phyloP scores from a whole-genome alignment of 1,139 yeast genomes.

The Debaryomyces nepalensis region DNA sequence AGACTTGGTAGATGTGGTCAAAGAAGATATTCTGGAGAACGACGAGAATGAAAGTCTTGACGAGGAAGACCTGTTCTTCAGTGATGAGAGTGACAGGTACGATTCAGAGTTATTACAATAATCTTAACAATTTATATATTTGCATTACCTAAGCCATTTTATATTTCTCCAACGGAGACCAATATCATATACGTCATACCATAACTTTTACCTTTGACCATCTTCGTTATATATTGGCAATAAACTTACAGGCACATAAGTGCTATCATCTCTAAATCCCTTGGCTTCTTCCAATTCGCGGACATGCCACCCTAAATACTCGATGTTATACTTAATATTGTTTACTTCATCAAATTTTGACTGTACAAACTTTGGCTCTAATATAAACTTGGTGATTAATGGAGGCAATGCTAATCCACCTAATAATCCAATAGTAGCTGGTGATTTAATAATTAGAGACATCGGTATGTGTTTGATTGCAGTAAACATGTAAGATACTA shows the following conservation, averaged over 20 bases:
- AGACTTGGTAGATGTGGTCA: constrained; percentile 24
- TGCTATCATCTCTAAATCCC: constrained; percentile 35
- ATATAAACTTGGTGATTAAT: constrained; percentile 30
- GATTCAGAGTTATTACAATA: constrained; percentile 17
- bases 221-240: constrained; percentile 26
- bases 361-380: constrained; percentile 32
- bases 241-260: constrained; percentile 37
- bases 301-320: constrained; percentile 46
- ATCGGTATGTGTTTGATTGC: too few relatives aligned
- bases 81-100: constrained; percentile 7
- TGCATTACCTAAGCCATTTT: constrained; percentile 7
- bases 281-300: constrained; percentile 37
- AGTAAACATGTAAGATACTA: neutral
- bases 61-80: constrained; percentile 17
- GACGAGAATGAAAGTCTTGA: constrained; percentile 23
- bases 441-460: constrained; percentile 17
- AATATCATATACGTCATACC: too few relatives aligned
- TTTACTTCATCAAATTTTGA: constrained; percentile 37
- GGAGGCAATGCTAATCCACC: constrained; percentile 40
- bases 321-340: constrained; percentile 37
- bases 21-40: constrained; percentile 16
- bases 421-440: constrained; percentile 26
- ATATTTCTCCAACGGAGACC: too few relatives aligned
- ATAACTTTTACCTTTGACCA: constrained; percentile 1
- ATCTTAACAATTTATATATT: constrained; percentile 7